These are phyloP conservation scores for Calonectria hongkongensis DNA, from an alignment of 2,329 filamentous ascomycete genomes.

Conservation along the genomic window DNA sequence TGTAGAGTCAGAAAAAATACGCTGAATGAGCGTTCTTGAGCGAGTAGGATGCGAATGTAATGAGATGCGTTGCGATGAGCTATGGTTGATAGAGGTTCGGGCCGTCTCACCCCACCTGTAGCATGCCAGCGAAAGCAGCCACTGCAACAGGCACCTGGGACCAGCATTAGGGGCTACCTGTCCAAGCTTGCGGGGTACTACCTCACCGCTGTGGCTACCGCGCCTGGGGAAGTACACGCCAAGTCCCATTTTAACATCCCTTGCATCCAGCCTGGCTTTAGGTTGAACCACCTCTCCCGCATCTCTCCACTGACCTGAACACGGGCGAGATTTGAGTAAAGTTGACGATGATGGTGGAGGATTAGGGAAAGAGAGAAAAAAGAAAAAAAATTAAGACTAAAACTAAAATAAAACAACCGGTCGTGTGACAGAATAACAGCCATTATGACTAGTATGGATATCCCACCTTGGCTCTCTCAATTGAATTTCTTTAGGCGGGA, in stretches of 20 bases:
- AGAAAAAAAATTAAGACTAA: not conserved
- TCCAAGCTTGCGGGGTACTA: not conserved
- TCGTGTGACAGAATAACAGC: conserved; percentile 17
- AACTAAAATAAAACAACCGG: not conserved
- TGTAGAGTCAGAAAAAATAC: not conserved
- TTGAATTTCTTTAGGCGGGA: conserved; percentile 21
- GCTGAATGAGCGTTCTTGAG: not conserved
- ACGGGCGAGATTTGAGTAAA: not conserved
- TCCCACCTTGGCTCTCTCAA: not conserved
- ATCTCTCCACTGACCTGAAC: not conserved
- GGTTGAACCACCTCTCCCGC: not conserved
- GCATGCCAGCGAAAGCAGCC: conserved; percentile 33
- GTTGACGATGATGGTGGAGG: not conserved
- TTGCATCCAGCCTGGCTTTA: not conserved
- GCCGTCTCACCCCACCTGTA: conserved; percentile 23
- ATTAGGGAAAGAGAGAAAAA: not conserved
- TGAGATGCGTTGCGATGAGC: conserved; percentile 8
- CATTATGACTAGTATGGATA: not conserved
- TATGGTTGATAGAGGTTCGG: conserved; percentile 17
- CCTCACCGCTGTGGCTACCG: not conserved
- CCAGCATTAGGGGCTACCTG: conserved; percentile 1
- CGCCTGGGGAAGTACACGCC: not conserved
- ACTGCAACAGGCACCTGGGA: not conserved
- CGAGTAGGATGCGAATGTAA: not conserved
- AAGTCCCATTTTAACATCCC: conserved; percentile 13